Evolutionary conservation across 176 grass and related monocot genomes (phyloP), one percentile per base, ranked within the genome.

Genomic region (Secale cereale): DNA sequence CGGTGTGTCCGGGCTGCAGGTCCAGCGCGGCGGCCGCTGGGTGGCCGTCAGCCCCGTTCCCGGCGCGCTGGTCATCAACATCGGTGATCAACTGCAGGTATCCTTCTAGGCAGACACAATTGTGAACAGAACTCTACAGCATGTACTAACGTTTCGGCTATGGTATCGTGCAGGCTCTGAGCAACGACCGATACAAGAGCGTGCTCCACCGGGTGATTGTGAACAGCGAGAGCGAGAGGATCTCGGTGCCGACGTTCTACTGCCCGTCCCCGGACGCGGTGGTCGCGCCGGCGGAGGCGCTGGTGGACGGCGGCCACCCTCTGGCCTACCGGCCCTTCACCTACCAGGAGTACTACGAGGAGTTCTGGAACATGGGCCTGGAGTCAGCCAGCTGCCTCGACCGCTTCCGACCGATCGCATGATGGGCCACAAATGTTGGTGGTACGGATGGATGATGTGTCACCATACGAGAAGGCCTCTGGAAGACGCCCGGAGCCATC

Each of bases 221-320:
- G 19, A 98, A 98, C 81, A 89, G 78, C 83, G 50, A 90, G 64
- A 95, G 69, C 37, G 93, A 95, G 87, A 86, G 96, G 46, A 93
- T 98, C 27, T 95, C 96, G 15, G 87, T 98, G 75, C 93, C 96
- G 41, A 95, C 93, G 20, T 98, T 98, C 86, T 93, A 95, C 75
- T 87, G 89, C 66, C 93, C 96, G 23, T 93, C 89, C 0, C 88
- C 70, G 29, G 86, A 88, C 76, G 87, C 87, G 26, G 60, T 94
- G 71, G 85, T 98, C 23, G 71, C 79, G 46, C 87, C 93, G 27
- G 91, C 89, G 7, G 78, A 73, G n/a, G 87, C 36, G 6, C 89
- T 95, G 27, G 79, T 90, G 60, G 85, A 88, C 80, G 87, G 81
- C 64, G 59, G 10, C 17, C 85, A 90, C 65, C 91, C 89, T 28